Base-by-base conservation (phyloP, 2,329 filamentous ascomycete genomes). In the Ophiostoma sp. region DNA sequence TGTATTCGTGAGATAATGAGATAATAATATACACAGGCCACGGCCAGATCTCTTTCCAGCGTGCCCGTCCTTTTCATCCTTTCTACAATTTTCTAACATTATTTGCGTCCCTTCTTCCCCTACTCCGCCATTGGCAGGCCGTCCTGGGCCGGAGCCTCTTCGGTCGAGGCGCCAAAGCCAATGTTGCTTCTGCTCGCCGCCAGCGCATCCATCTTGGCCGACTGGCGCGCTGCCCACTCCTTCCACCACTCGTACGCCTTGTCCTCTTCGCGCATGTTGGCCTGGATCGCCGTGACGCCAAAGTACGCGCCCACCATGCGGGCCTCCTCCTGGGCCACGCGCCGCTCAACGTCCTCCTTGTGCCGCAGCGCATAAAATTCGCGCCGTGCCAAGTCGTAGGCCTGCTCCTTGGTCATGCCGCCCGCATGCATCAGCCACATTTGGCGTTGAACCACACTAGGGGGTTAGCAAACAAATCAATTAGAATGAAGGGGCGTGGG, bases 351-450 rank as follows among this genome's bases (percentile, higher is more conserved):
- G 76, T 98, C 94, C 78, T 97, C 91, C 74, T 90, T 86, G 78
- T 97, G 92, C 74, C 96, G 92, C 76, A 95, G 83, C 63, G 87
- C 85, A 84, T 99, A 99, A 83, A 98, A 97, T 81, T 99, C 95
- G 77, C 91, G 91, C 74, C 96, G 92, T 8, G 93, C 94, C 72
- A 86, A 84, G 82, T 98, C 95, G 84, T 99, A 99, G 42, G 96
- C 94, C 77, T 88, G 82, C 55, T 87, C 85, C 80, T 88, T 88
- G 69, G 85, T 87, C 80, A 93, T 87, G 70, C n/a, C 55, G 70
- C n/a, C 55, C 76, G 89, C 89, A 71, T 92, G 83, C 85, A 97
- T 93, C 75, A 98, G 87, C 88, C 91, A 97, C 74, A 96, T 81
- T 81, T 98, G 95, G 75, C 95, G 91, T 83, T 98, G 95, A 9